Percentiles rank a stretch among this genome's conserved stretches.
Conservation (phyloP, 805 yeast genomes). For the Ogataea parapolymorpha region DNA sequence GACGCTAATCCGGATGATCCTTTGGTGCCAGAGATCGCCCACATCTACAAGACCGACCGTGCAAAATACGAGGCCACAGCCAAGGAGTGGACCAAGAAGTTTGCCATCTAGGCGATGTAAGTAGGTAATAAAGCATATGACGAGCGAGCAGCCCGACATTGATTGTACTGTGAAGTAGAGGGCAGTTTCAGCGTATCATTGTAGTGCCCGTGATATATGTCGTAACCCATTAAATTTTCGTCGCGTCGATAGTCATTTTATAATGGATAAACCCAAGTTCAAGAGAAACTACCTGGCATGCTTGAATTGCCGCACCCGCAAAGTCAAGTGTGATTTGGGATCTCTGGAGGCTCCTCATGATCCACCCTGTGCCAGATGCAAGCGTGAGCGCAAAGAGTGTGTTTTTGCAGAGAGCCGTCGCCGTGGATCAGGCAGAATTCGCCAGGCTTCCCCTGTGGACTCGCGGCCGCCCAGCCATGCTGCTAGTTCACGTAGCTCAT, state of each 20-base stretch:
- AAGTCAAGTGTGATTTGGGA: conserved; percentile 85
- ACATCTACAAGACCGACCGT: conserved; percentile 90
- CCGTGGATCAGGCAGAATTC: conserved; percentile 42
- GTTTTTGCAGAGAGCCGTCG: conserved; percentile 54
- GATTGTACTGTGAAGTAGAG: not conserved
- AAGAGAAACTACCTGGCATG: conserved; percentile 80
- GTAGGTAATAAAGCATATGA: conserved; percentile 12
- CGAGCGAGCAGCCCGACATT: conserved; percentile 3
- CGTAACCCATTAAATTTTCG: not conserved
- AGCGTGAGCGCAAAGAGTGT: conserved; percentile 79
- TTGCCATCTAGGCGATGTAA: conserved; percentile 63
- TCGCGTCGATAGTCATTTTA: conserved; percentile 13
- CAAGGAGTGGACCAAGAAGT: conserved; percentile 97
- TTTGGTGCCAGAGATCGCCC: conserved; percentile 96
- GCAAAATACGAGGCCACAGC: conserved; percentile 95
- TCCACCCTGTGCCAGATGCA: conserved; percentile 85
- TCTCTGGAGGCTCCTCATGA: conserved; percentile 64
- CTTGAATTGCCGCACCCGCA: conserved; percentile 76
- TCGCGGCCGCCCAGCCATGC: not conserved
- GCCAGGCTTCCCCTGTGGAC: conserved; percentile 2
- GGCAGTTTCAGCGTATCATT: not conserved
- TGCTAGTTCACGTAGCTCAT: not conserved
- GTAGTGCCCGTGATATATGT: not conserved
- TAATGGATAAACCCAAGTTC: conserved; percentile 32
- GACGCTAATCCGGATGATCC: conserved; percentile 99